Conservation (phyloP, 225 moss, liverwort and hornwort genomes). For the Asterella californica region DNA sequence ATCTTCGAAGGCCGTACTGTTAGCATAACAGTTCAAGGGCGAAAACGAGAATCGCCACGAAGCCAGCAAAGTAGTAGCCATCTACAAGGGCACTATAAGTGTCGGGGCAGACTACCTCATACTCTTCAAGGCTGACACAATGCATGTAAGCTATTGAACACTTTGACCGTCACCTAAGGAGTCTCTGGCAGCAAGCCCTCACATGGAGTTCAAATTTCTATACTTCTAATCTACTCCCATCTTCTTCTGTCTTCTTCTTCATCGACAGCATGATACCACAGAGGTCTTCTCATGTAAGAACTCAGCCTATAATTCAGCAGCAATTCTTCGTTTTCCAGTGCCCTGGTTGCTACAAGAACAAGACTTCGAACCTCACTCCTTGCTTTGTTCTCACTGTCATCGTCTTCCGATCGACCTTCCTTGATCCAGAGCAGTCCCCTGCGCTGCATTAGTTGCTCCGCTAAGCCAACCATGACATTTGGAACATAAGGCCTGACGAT, state of each 20-base stretch:
- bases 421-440: constrained; percentile 84
- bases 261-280: constrained; percentile 83
- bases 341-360: constrained; percentile 72
- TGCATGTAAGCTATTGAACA: no score
- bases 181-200: no score
- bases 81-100: no score
- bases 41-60: no score
- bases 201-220: no score
- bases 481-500: constrained; percentile 69
- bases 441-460: constrained; percentile 74
- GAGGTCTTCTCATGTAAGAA: constrained; percentile 65
- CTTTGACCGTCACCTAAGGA: no score
- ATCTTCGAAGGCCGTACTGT: no score
- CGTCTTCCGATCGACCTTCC: constrained; percentile 56
- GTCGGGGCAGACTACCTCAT: no score
- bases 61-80: no score
- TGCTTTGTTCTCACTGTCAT: constrained; percentile 22
- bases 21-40: no score
- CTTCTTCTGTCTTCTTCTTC: constrained; percentile 78
- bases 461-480: constrained; percentile 67
- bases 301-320: constrained; percentile 86
- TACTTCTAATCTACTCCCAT: constrained; percentile 50
- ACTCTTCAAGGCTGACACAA: no score
- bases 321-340: constrained; percentile 72
- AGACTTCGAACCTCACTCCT: constrained; percentile 60